Evolutionary conservation across 140 eudicot species (phyloP), one percentile per base, ranked within the genome.

Genomic region (Ambrosia hybrid): DNA sequence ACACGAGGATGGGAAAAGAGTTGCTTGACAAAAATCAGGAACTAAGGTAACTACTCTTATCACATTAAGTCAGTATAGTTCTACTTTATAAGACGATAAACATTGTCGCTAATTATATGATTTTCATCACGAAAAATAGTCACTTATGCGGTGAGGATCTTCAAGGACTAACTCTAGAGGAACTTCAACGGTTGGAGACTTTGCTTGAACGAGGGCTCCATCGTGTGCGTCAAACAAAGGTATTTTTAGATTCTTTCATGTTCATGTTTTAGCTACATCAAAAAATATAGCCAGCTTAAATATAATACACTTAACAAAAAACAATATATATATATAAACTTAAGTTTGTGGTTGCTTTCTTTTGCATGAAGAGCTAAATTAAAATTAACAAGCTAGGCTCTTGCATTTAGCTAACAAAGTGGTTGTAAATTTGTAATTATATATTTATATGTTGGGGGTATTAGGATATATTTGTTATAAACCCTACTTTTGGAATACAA

Each of bases 81-180:
- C 34, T 51, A 12, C 62, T 13, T 48, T 12, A 8, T 26, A 41
- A 55, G 5, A 16, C 21, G 1, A 45, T 17, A 11, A 17, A 38
- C 41, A 21, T 39, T n/a, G 48, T 13, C 8, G 7, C 46, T 53
- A 10, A 34, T 67, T 6, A 33, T 65, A 34, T 49, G 67, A 57
- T 75, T 12, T 58, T 10, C 46, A 41, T 41, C 46, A 46, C 34
- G 21, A 49, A 59, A 48, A 60, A 65, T 76, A 86, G 94, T 62
- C 89, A 72, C 43, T 45, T 84, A 78, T 81, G 68, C 43, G 89
- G 89, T 26, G 88, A 84, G 84, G 89, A 82, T 53, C 89, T 87
- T 62, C 73, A 82, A 3, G 89, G 85, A 57, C 51, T 84, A 52
- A 67, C 63, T 36, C 61, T 82, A 57, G 89, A 84, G 57, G 94